Conservation (phyloP, 139 green algal species). For the Choricystis sp. region DNA sequence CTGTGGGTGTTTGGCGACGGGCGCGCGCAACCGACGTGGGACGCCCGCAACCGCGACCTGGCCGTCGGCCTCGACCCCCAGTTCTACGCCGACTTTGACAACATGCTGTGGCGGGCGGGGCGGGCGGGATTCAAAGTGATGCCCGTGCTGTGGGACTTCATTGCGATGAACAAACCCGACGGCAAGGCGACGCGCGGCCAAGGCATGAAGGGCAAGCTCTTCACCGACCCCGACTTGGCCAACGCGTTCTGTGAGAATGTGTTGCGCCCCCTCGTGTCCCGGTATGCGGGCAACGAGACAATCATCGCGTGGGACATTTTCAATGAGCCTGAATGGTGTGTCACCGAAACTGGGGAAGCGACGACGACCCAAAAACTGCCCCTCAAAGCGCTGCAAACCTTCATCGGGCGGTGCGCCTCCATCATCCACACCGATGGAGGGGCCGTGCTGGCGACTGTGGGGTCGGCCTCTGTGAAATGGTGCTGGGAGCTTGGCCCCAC, state of each 20-base stretch:
- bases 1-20: conserved; percentile 1
- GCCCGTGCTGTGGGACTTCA: conserved; percentile 1
- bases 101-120: background rate
- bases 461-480: background rate
- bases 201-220: background rate
- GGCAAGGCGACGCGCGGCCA: background rate
- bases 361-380: background rate
- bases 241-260: background rate
- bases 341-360: background rate
- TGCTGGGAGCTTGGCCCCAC: background rate
- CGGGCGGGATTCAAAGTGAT: background rate
- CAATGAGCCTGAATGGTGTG: background rate
- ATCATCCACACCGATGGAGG: background rate
- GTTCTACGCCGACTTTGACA: conserved; percentile 1
- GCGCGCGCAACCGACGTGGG: background rate
- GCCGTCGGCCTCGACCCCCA: background rate
- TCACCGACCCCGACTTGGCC: background rate
- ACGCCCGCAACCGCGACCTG: background rate
- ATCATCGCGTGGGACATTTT: background rate
- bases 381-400: background rate
- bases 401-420: background rate
- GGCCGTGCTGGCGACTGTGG: background rate
- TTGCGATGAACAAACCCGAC: background rate
- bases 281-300: background rate
- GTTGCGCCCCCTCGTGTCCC: background rate